A percentile compares a stretch with the other conserved stretches of the same genome.
These are phyloP conservation scores for Plantago coronopus DNA, from an alignment of 305 asterid species.

Conservation along the genomic window DNA sequence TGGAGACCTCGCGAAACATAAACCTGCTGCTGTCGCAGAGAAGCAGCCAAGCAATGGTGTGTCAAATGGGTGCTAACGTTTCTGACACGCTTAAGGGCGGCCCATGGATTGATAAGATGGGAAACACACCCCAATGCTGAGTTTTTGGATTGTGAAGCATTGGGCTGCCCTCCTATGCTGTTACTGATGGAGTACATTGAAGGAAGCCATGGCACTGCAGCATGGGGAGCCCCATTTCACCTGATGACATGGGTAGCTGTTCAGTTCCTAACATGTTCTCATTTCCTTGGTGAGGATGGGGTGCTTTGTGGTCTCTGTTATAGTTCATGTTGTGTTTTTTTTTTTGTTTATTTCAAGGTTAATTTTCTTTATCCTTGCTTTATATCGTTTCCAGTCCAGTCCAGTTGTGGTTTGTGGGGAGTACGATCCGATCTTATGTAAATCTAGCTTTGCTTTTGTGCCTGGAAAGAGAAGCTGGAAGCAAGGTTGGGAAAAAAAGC, in stretches of 20 bases:
- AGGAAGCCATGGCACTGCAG: neutral
- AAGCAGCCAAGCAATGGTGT: neutral
- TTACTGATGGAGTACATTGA: no score
- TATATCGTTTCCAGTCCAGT: no score
- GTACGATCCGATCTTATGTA: no score
- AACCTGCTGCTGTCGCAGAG: neutral
- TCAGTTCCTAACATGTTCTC: conserved; percentile 1
- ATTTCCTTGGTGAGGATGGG: neutral
- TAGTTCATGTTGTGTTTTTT: neutral
- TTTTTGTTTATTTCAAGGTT: neutral
- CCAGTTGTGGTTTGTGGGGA: no score
- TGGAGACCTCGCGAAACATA: no score
- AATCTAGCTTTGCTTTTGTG: no score
- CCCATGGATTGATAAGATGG: neutral
- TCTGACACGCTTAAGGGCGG: neutral
- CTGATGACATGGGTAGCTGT: neutral
- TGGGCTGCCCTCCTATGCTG: neutral
- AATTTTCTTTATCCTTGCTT: no score
- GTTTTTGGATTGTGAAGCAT: neutral
- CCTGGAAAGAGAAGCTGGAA: no score
- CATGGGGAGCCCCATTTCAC: neutral
- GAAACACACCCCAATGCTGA: neutral
- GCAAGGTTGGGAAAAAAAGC: no score
- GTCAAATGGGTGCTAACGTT: neutral
- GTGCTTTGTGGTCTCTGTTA: neutral